Evolutionary conservation across 176 grass and related monocot genomes (phyloP), one percentile per base, ranked within the genome.

Genomic region (Triticum dicoccoides): DNA sequence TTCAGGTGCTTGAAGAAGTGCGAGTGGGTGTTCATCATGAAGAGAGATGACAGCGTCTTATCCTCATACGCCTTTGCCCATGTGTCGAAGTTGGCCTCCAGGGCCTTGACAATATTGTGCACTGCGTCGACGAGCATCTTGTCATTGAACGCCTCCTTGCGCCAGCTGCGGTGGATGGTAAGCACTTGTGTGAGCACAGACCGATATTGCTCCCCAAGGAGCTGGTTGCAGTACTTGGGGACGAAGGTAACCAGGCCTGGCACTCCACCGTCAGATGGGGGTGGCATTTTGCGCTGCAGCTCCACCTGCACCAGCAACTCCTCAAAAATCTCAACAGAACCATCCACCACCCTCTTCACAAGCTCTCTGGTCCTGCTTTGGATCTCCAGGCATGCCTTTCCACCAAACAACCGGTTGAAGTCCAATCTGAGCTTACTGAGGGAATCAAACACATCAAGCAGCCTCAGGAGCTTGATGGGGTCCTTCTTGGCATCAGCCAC

Each of bases 1-100:
- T 97, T 97, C 1, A 97, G 67, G 80, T 97, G 85, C 61, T 92
- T 97, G 83, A 94, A 97, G 80, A 97, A 92, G 85, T 97, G 94
- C 82, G 89, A 97, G 76, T 97, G 92, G 0, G 86, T 77, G 84
- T 92, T 97, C 85, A 94, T 92, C 90, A 94, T 87, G 83, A 97
- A 90, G 66, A 97, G 82, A 70, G 45, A 79, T 0, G 89, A 93
- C 25, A 82, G 65, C 0, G 90, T 89, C 21, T 68, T 32, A 32
- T 97, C 92, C 63, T 88, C 88, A 1, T 97, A 97, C 12, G 81
- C 44, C 83, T 97, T 97, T 0, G 87, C 88, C 94, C 94, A 97
- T 2, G 89, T 75, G 29, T 97, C 94, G 4, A 97, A 89, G 76
- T 97, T 94, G 11, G 79, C 23, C 71, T 94, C 94, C 11, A 94